phyloP scores from a whole-genome alignment of 129 eudicot species.

The Tagetes patula region DNA sequence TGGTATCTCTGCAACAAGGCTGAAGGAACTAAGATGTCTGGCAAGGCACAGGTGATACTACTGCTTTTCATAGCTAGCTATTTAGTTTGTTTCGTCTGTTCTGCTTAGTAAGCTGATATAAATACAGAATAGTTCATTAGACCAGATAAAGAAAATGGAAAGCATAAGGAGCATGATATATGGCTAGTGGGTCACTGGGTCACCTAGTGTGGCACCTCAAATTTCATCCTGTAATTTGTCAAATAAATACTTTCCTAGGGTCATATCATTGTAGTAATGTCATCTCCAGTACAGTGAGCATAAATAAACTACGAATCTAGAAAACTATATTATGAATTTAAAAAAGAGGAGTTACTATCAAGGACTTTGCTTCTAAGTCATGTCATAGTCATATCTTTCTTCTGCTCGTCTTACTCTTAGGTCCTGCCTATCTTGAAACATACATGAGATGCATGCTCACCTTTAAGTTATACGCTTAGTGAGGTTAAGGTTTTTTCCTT shows the following conservation, averaged over 20 bases:
- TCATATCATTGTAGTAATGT: neutral
- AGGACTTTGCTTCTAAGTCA: neutral
- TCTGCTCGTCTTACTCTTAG: neutral
- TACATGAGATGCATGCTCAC: neutral
- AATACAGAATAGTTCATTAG: neutral
- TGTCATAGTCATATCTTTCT: neutral
- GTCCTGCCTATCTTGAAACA: neutral
- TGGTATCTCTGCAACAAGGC: constrained; percentile 51
- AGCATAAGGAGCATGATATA: neutral
- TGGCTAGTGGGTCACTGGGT: neutral
- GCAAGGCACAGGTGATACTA: constrained; percentile 33
- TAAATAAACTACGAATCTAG: neutral
- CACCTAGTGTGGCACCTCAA: neutral
- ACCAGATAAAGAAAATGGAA: neutral
- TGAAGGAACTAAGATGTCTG: constrained; percentile 45
- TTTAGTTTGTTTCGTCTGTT: constrained; percentile 7
- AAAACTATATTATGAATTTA: neutral
- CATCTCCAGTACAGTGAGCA: neutral
- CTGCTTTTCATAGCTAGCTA: constrained; percentile 1
- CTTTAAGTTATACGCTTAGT: neutral
- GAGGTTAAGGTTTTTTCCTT: neutral
- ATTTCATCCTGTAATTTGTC: neutral
- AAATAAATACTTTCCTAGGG: neutral
- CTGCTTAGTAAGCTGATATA: neutral
- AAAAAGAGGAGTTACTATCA: neutral